Base-by-base conservation (phyloP, 2,329 filamentous ascomycete genomes). In the Lachnellula occidentalis region DNA sequence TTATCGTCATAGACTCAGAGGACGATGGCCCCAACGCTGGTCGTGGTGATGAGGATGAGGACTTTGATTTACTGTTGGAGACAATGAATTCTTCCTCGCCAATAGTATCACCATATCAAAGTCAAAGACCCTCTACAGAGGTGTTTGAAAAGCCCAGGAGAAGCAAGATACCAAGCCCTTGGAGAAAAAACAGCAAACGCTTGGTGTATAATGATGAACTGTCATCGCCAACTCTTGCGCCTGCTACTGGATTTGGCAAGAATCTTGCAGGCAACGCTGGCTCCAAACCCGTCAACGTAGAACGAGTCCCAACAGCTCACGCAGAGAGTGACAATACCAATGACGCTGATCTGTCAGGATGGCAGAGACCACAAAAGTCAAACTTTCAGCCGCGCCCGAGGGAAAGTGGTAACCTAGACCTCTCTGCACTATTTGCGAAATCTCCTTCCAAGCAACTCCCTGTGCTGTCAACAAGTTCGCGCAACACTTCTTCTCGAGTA, bases 81-180 rank as follows among this genome's bases (percentile, higher is more conserved):
- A 69, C 67, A 12, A 51, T 68, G 27, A 66, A 67, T 43, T 68
- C 67, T 14, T 68, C 67, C 17, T 67, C 67, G 5, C 62, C 64
- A 19, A 49, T 54, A n/a, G 53, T 53, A 14, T 31, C 53, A 36
- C 51, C 54, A 11, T 47, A 31, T 31, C 27, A 31, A 31, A 31
- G 21, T 12, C 57, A 58, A 42, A 53, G 56, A 27, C 51, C 57
- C 19, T 14, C 39, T 5, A 59, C 50, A 9, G 55, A 61, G 7
- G 15, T 41, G n/a, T n/a, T 55, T 17, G 63, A 66, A 37, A 63
- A 55, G 46, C 62, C 66, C 15, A 61, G 60, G 59, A 51, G 66
- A 50, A 62, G 61, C 54, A 69, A 68, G 50, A 54, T 67, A 34
- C 66, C 64, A 31, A 69, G 66, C 51, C 64, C 64, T 7, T 67